phyloP scores from a whole-genome alignment of 2,329 filamentous ascomycete species.

The Aspergillus versicolor region DNA sequence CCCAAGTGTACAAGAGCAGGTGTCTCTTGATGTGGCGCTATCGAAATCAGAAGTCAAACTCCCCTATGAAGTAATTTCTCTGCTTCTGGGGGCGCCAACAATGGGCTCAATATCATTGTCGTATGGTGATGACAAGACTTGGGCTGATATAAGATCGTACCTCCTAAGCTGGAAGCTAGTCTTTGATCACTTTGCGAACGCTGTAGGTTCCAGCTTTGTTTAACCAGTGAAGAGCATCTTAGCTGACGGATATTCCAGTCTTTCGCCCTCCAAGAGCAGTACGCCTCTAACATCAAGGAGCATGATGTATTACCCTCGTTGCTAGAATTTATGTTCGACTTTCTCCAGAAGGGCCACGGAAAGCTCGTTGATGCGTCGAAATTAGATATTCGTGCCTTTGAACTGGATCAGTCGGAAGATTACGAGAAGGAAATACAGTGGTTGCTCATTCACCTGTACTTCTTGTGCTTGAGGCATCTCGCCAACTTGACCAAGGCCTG shows the following conservation, averaged over 20 bases:
- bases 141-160: slow-evolving; percentile 71
- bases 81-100: slow-evolving; percentile 76
- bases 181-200: slow-evolving; percentile 77
- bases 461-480: slow-evolving; percentile 71
- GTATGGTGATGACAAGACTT: slow-evolving; percentile 64
- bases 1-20: slow-evolving; percentile 72
- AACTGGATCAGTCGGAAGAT: slow-evolving; percentile 59
- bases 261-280: slow-evolving; percentile 78
- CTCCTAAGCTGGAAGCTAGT: slow-evolving; percentile 86
- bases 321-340: slow-evolving; percentile 77
- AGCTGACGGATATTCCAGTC: slow-evolving; percentile 51
- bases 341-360: slow-evolving; percentile 74
- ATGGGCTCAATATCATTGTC: slow-evolving; percentile 66
- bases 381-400: slow-evolving; percentile 67
- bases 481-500: slow-evolving; percentile 79
- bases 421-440: slow-evolving; percentile 76
- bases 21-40: slow-evolving; percentile 71
- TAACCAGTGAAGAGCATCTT: background rate
- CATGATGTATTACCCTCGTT: slow-evolving; percentile 68
- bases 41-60: slow-evolving; percentile 61
- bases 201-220: slow-evolving; percentile 43
- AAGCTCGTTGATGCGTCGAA: slow-evolving; percentile 69
- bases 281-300: slow-evolving; percentile 74
- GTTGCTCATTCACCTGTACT: slow-evolving; percentile 84
- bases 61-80: slow-evolving; percentile 79